These are phyloP conservation scores for Pythium chondricola DNA, from an alignment of 352 stramenopile species.

Conservation along the genomic window DNA sequence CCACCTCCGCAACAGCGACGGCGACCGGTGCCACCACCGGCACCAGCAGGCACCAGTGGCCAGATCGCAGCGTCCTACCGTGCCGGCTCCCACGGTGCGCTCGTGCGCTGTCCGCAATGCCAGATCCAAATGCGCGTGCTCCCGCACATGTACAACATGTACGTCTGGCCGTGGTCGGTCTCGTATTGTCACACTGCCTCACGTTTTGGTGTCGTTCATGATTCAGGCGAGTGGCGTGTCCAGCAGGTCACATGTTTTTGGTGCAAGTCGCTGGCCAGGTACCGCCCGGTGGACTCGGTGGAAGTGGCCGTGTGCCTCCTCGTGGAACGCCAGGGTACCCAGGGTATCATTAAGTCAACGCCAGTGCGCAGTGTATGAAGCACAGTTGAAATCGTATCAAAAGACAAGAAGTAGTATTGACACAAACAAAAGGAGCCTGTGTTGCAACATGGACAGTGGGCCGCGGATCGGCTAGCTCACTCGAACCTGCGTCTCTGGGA, in stretches of 20 bases:
- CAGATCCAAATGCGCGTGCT: slow-evolving; percentile 86
- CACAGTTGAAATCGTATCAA: too few relatives aligned
- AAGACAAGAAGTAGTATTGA: too few relatives aligned
- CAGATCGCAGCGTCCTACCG: slow-evolving; percentile 79
- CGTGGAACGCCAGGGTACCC: neutral
- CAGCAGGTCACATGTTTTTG: slow-evolving; percentile 81
- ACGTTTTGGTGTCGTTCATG: neutral
- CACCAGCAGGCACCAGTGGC: too few relatives aligned
- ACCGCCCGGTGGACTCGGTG: neutral
- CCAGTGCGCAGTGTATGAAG: too few relatives aligned
- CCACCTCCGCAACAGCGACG: slow-evolving; percentile 1
- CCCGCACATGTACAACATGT: slow-evolving; percentile 87
- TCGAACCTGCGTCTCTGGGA: too few relatives aligned
- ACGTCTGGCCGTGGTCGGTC: neutral
- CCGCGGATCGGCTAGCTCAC: too few relatives aligned
- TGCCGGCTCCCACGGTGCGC: slow-evolving; percentile 72
- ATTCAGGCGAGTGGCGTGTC: slow-evolving; percentile 69
- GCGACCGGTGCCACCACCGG: slow-evolving; percentile 27
- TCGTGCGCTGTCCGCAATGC: slow-evolving; percentile 79
- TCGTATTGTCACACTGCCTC: slow-evolving; percentile 1
- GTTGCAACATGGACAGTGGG: too few relatives aligned
- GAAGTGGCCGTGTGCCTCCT: neutral
- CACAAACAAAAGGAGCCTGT: too few relatives aligned
- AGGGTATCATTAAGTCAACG: too few relatives aligned
- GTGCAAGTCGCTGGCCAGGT: slow-evolving; percentile 60